Evolutionary conservation across 1,284 basidiomycete genomes (phyloP), one percentile per base, ranked within the genome.

Genomic region (Leccinum griseonigrum): DNA sequence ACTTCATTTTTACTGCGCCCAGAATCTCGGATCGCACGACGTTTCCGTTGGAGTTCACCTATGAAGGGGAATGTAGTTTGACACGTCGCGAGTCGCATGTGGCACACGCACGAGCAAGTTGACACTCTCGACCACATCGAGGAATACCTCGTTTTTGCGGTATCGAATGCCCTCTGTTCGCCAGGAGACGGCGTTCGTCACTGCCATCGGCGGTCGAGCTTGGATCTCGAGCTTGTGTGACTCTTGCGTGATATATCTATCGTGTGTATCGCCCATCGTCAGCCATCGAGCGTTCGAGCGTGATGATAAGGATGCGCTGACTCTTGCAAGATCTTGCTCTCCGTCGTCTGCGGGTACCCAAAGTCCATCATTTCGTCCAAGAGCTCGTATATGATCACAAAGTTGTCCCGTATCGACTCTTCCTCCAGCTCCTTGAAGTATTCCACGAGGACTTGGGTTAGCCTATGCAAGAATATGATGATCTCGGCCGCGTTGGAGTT

Each of bases 301-400:
- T 16, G 26, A 22, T 26, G 0, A 13, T 13, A 1, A 16, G 4
- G 13, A 22, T 8, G 46, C 10, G 82, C 90, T 68, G 67, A 94
- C 90, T 98, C 97, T 78, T 98, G 97, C 61, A 99, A 78, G 69
- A 99, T 99, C 83, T 99, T 99, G 83, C 92, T 95, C 81, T 99
- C 97, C 26, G 97, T 99, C 31, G 97, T 99, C 77, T 99, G 97
- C 0, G 97, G 97, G 75, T 94, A 98, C 13, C 97, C 97, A 79
- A 98, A 99, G 80, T 99, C 97, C 96, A 99, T 98, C 95, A 99
- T 98, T 82, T 99, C 97, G 74, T 99, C 97, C 79, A 99, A 85
- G 57, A 99, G 85, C 75, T 97, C 95, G 75, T 96, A 97, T 59
- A 98, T 97, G 75, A 97, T 96, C 58, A 97, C 95, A 75, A 98